These are phyloP conservation scores for Stipa capillata DNA, from an alignment of 176 grass and related monocot genomes.

Conservation along the genomic window DNA sequence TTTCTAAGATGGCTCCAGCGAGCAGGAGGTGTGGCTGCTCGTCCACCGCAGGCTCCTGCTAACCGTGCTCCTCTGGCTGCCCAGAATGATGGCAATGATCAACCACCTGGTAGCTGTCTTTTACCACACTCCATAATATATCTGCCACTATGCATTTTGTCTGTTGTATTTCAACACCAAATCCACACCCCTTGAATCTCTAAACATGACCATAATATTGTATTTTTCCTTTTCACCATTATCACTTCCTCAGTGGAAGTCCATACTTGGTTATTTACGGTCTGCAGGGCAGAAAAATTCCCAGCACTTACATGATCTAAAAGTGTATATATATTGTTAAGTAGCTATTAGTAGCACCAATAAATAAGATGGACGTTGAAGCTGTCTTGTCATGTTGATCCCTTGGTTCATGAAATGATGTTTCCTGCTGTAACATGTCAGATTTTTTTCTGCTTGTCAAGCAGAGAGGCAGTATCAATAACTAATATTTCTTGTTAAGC, in stretches of 20 bases:
- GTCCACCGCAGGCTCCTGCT: conserved; percentile 48
- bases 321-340: not conserved
- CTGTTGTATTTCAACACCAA: not conserved
- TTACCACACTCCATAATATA: conserved; percentile 5
- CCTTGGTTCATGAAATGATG: conserved; percentile 6
- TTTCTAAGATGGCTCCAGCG: conserved; percentile 71
- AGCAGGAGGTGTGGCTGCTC: conserved; percentile 43
- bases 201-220: not conserved
- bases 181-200: not conserved
- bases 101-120: conserved; percentile 39
- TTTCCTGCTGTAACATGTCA: not conserved
- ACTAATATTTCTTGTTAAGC: not conserved
- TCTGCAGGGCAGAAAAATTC: not conserved
- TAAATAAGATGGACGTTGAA: not conserved
- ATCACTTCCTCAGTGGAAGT: not conserved
- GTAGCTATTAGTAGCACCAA: not conserved
- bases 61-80: conserved; percentile 39
- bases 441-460: not conserved
- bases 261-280: not conserved
- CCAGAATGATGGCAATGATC: conserved; percentile 45
- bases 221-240: not conserved
- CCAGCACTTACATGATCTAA: not conserved
- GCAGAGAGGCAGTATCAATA: not conserved
- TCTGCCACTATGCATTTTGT: not conserved
- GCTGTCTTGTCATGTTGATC: not conserved